Conservation (phyloP, 345 rosid genomes). For the Aegle marmelos region DNA sequence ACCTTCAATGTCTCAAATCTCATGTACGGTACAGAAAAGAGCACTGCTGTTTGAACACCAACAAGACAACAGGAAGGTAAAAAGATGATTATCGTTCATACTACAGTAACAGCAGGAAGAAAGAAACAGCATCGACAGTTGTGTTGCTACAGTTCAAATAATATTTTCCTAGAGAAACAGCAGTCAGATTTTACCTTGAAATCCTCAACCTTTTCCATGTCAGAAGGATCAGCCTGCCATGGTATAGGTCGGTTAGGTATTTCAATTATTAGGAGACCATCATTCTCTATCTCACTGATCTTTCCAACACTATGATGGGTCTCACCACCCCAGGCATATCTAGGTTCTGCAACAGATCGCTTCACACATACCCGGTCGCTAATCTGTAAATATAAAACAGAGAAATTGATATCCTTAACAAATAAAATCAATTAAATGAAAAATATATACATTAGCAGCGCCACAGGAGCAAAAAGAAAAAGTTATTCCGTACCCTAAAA, state of each 20-base stretch:
- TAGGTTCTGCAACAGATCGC: constrained; percentile 97
- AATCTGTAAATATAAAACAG: constrained; percentile 54
- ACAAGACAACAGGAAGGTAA: too few relatives aligned
- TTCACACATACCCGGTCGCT: constrained; percentile 92
- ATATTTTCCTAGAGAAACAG: not conserved
- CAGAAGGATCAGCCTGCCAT: constrained; percentile 99
- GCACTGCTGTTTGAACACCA: too few relatives aligned
- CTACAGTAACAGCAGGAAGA: too few relatives aligned
- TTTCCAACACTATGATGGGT: constrained; percentile 99
- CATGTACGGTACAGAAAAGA: not conserved
- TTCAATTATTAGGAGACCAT: constrained; percentile 90
- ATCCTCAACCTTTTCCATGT: constrained; percentile 97
- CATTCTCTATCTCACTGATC: constrained; percentile 86
- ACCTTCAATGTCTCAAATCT: not conserved
- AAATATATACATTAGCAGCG: not conserved
- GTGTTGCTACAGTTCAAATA: too few relatives aligned
- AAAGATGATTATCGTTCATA: too few relatives aligned
- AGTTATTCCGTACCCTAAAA: constrained; percentile 59
- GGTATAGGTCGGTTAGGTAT: constrained; percentile 86
- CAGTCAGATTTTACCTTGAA: constrained; percentile 61
- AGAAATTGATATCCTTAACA: constrained; percentile 7
- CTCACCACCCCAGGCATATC: constrained; percentile 99
- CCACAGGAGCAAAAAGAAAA: constrained; percentile 6
- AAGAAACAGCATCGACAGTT: too few relatives aligned
- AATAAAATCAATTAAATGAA: constrained; percentile 13